These are phyloP conservation scores for Candida glaebosa DNA, from an alignment of 805 yeast species.

Conservation along the genomic window DNA sequence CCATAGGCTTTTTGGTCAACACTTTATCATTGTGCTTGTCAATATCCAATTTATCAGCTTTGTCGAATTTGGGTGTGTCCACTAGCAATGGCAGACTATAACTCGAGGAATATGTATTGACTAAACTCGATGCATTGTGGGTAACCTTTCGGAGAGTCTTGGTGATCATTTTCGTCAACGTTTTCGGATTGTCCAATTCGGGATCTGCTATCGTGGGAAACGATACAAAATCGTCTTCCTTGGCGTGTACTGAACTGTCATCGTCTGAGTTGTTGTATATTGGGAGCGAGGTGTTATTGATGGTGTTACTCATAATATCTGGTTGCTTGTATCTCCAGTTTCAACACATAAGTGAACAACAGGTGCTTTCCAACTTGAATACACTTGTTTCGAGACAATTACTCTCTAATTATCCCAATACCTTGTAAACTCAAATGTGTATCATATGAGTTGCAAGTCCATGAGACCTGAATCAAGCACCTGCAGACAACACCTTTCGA, in stretches of 20 bases:
- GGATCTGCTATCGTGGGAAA: slow-evolving; percentile 45
- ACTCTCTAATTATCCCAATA: too few species aligned
- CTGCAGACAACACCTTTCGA: too few species aligned
- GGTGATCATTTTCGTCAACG: slow-evolving; percentile 32
- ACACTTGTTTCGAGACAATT: too few species aligned
- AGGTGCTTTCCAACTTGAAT: too few species aligned
- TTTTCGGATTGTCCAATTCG: slow-evolving; percentile 28
- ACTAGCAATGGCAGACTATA: neutral
- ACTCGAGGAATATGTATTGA: slow-evolving; percentile 19
- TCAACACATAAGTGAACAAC: too few species aligned
- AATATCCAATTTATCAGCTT: neutral
- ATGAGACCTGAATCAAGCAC: too few species aligned
- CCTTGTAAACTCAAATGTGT: too few species aligned
- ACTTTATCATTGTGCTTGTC: neutral
- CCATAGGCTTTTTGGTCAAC: too few species aligned
- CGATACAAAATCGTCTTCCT: slow-evolving; percentile 31
- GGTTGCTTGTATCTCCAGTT: too few species aligned
- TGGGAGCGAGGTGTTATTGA: slow-evolving; percentile 4
- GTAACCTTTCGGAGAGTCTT: slow-evolving; percentile 41
- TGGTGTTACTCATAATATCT: neutral
- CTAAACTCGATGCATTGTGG: slow-evolving; percentile 38
- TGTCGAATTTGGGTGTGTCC: neutral
- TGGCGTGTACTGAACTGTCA: slow-evolving; percentile 5
- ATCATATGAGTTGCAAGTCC: too few species aligned
- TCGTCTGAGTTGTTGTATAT: slow-evolving; percentile 14